phyloP scores from a whole-genome alignment of 2,329 filamentous ascomycete genomes.

The Venturia oleaginea region DNA sequence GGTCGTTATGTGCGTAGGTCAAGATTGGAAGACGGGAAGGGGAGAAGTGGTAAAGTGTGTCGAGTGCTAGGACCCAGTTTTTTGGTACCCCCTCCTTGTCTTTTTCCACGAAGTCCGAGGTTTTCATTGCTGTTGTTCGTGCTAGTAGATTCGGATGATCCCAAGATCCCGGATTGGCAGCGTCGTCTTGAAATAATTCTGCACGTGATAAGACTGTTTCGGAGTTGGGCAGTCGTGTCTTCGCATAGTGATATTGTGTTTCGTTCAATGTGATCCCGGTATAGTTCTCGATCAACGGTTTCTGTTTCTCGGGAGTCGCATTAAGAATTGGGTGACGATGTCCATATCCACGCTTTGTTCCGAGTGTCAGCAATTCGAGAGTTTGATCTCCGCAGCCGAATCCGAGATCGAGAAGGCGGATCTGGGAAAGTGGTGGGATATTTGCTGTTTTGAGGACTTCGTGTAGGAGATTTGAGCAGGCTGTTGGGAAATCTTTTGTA shows the following conservation, averaged over 20 bases:
- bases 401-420: conserved; percentile 42
- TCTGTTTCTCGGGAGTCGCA: conserved; percentile 18
- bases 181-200: conserved; percentile 41
- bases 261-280: conserved; percentile 45
- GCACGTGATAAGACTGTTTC: conserved; percentile 18
- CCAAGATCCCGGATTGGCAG: conserved; percentile 32
- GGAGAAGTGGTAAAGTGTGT: conserved; percentile 49
- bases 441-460: conserved; percentile 36
- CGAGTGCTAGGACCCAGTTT: conserved; percentile 46
- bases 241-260: conserved; percentile 34
- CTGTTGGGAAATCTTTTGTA: conserved; percentile 34
- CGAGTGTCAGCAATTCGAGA: conserved; percentile 17
- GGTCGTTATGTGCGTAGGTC: conserved; percentile 28
- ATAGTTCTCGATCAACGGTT: conserved; percentile 26
- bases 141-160: not conserved
- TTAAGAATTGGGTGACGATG: not conserved
- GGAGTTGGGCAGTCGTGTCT: conserved; percentile 14
- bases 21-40: conserved; percentile 44
- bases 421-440: conserved; percentile 11
- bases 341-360: not conserved
- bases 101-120: not conserved
- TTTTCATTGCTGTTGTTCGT: conserved; percentile 2
- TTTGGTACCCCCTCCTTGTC: conserved; percentile 19
- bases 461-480: conserved; percentile 41
- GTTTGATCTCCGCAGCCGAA: conserved; percentile 53